These are phyloP conservation scores for Gamsiella multidivaricata DNA, from an alignment of 192 early-diverging fungal genomes.

Conservation along the genomic window DNA sequence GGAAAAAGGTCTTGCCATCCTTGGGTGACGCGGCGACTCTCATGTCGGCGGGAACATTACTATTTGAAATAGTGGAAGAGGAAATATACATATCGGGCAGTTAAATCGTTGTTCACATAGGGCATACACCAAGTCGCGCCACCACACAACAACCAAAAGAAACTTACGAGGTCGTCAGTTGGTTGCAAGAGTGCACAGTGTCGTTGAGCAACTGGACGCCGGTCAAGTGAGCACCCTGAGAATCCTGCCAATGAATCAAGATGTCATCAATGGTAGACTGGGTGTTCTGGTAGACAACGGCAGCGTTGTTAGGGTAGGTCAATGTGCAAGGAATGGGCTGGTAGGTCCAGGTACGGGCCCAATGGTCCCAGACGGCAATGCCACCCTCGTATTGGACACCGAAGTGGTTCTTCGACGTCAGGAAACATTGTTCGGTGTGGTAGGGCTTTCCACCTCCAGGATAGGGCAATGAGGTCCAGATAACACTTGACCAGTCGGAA, in stretches of 20 bases:
- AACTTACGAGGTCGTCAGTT: slow-evolving; percentile 39
- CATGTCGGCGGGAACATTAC: slow-evolving; percentile 42
- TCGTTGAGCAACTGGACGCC: slow-evolving; percentile 49
- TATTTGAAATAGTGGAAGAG: slow-evolving; percentile 1
- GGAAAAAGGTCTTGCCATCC: slow-evolving; percentile 44
- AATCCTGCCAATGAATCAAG: slow-evolving; percentile 43
- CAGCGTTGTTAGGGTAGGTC: slow-evolving; percentile 44
- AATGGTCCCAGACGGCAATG: slow-evolving; percentile 50
- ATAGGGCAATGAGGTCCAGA: slow-evolving; percentile 47
- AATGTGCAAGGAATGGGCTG: slow-evolving; percentile 24
- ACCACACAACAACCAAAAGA: neutral
- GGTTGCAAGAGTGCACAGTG: slow-evolving; percentile 25
- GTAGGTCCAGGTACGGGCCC: slow-evolving; percentile 52
- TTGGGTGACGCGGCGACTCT: slow-evolving; percentile 25
- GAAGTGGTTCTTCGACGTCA: slow-evolving; percentile 42
- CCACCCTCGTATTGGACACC: slow-evolving; percentile 47
- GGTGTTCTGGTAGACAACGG: slow-evolving; percentile 38
- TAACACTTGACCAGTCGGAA: slow-evolving; percentile 33
- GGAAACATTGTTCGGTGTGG: slow-evolving; percentile 49
- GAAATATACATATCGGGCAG: too few species aligned
- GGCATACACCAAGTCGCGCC: neutral
- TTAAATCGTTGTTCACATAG: too few species aligned
- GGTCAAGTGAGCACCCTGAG: slow-evolving; percentile 37
- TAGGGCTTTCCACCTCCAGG: slow-evolving; percentile 48
- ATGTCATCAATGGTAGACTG: slow-evolving; percentile 21